Evolutionary conservation across 768 basidiomycete species (phyloP).

Genomic region (Crucibulum laeve): DNA sequence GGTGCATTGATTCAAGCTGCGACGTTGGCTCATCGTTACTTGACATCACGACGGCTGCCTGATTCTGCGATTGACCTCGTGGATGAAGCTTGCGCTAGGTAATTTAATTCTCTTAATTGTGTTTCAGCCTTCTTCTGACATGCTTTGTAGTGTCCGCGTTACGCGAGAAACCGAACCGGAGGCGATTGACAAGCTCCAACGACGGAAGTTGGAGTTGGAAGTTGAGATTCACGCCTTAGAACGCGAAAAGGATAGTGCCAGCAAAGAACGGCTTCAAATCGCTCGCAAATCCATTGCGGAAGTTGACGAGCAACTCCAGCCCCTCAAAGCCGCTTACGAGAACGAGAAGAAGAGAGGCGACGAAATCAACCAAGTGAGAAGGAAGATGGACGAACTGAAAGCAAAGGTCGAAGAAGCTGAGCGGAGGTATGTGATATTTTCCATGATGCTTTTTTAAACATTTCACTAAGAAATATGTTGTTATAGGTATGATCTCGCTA

Average conservation of each 20-base stretch:
- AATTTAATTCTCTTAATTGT: constrained; percentile 16
- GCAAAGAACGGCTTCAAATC: constrained; percentile 71
- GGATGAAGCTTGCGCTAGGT: constrained; percentile 90
- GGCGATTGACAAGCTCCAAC: constrained; percentile 86
- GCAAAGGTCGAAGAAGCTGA: constrained; percentile 94
- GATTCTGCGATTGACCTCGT: constrained; percentile 90
- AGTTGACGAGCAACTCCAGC: constrained; percentile 79
- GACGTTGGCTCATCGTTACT: constrained; percentile 87
- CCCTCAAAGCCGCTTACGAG: constrained; percentile 83
- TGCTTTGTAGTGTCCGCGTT: constrained; percentile 66
- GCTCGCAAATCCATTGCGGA: constrained; percentile 80
- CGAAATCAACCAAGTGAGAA: constrained; percentile 70
- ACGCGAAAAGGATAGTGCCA: constrained; percentile 86
- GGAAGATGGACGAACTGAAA: constrained; percentile 85
- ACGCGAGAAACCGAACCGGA: constrained; percentile 94
- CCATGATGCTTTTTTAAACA: neutral
- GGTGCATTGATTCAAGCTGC: constrained; percentile 87
- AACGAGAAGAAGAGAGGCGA: constrained; percentile 80
- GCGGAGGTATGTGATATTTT: constrained; percentile 59
- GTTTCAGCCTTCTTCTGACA: neutral
- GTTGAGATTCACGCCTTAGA: constrained; percentile 94
- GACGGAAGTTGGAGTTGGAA: constrained; percentile 85
- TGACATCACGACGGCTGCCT: constrained; percentile 76
- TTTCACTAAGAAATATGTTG: constrained; percentile 10
- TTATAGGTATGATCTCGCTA: constrained; percentile 60